Evolutionary conservation across 1,139 yeast genomes (phyloP).

Genomic region (Geotrichum macrosporum): DNA sequence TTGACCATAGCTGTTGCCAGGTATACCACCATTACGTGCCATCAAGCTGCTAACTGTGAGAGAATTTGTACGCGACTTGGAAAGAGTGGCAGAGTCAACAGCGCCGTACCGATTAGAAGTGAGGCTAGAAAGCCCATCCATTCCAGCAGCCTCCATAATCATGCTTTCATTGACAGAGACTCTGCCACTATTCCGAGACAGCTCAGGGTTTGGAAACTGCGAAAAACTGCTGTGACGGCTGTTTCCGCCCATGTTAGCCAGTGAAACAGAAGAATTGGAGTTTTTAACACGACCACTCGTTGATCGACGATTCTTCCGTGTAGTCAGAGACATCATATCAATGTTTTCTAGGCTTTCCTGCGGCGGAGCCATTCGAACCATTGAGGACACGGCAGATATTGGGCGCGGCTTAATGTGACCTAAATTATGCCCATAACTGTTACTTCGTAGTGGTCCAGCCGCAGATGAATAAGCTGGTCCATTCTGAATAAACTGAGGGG

Average conservation of each 20-base stretch:
- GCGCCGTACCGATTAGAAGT: constrained; percentile 20
- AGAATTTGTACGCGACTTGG: constrained; percentile 18
- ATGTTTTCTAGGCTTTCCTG: constrained; percentile 15
- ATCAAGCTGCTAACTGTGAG: constrained; percentile 12
- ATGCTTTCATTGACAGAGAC: constrained; percentile 13
- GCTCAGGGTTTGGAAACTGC: neutral
- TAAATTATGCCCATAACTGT: neutral
- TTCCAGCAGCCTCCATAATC: constrained; percentile 11
- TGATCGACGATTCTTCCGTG: constrained; percentile 19
- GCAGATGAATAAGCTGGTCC: constrained; percentile 4
- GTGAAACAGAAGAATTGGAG: constrained; percentile 13
- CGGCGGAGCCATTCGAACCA: constrained; percentile 3
- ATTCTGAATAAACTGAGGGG: constrained; percentile 6
- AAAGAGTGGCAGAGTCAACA: constrained; percentile 17
- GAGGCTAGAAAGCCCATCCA: constrained; percentile 13
- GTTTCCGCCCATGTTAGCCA: constrained; percentile 10
- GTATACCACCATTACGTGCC: neutral
- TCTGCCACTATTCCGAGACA: constrained; percentile 5
- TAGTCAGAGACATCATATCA: constrained; percentile 22
- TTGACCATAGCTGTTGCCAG: neutral
- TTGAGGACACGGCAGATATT: constrained; percentile 2
- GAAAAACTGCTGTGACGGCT: constrained; percentile 1
- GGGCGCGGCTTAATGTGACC: constrained; percentile 8
- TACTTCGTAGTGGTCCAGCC: neutral
- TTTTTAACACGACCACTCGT: constrained; percentile 11